phyloP scores from a whole-genome alignment of 495 filamentous ascomycete species.

The Neurospora sp. region DNA sequence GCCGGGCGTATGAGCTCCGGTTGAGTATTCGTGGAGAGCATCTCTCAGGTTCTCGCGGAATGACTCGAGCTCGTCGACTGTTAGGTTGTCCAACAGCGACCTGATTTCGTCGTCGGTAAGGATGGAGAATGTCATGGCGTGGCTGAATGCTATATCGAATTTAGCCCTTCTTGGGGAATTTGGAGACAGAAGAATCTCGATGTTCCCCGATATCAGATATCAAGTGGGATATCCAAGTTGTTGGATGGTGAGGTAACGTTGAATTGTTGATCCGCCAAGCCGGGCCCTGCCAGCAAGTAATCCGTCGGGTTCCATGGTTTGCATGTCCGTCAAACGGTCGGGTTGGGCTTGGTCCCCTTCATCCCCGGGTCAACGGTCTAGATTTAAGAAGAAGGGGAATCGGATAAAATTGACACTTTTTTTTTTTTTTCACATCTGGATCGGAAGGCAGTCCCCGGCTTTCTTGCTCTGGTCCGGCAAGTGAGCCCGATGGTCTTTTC shows the following conservation, averaged over 20 bases:
- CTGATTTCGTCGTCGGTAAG: slow-evolving; percentile 63
- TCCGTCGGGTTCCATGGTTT: background rate
- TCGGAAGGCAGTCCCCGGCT: background rate
- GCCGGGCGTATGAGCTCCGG: slow-evolving; percentile 43
- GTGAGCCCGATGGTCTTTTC: background rate
- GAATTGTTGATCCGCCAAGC: background rate
- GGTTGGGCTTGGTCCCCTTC: background rate
- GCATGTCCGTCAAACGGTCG: background rate
- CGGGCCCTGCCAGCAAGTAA: background rate
- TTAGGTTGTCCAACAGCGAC: slow-evolving; percentile 61
- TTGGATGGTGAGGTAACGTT: background rate
- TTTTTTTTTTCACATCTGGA: background rate
- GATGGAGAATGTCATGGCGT: slow-evolving; percentile 63
- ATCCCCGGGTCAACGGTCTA: background rate
- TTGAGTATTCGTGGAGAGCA: slow-evolving; percentile 76
- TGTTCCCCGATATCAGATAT: background rate
- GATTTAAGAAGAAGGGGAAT: background rate
- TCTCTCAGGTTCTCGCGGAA: slow-evolving; percentile 58
- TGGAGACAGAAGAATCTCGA: background rate
- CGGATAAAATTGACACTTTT: background rate
- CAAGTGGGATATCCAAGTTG: background rate
- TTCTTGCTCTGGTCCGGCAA: background rate
- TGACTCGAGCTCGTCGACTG: slow-evolving; percentile 51
- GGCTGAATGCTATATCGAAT: background rate
- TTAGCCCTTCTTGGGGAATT: background rate